Conservation (phyloP, 371 early-diverging fungal genomes). For the Capniomyces stellatus region DNA sequence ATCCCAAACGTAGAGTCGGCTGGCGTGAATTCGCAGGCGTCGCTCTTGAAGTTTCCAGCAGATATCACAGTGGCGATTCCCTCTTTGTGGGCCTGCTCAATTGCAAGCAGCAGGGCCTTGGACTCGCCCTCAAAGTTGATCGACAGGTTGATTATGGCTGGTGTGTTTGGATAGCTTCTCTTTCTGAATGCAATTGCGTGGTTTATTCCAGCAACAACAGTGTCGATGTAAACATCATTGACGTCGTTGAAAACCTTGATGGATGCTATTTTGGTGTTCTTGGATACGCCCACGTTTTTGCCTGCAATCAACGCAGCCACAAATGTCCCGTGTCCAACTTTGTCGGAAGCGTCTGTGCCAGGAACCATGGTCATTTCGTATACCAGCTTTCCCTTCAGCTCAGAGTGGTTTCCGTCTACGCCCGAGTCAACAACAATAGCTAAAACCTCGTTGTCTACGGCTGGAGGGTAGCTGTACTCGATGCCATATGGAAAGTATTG, state of each 20-base stretch:
- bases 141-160: neutral
- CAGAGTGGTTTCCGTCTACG: neutral
- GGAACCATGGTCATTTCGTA: neutral
- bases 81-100: neutral
- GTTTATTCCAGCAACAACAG: slow-evolving; percentile 21
- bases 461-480: neutral
- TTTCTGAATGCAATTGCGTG: slow-evolving; percentile 3
- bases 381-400: neutral
- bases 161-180: neutral
- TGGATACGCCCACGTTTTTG: slow-evolving; percentile 35
- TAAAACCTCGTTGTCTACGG: neutral
- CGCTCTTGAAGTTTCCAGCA: neutral
- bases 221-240: slow-evolving; percentile 21
- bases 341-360: neutral
- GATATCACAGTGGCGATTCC: neutral
- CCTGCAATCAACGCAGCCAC: slow-evolving; percentile 40
- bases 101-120: neutral
- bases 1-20: neutral
- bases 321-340: slow-evolving; percentile 35
- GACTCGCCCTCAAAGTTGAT: neutral
- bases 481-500: neutral
- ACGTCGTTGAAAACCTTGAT: slow-evolving; percentile 33
- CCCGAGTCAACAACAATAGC: neutral
- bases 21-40: neutral
- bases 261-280: slow-evolving; percentile 32